These are phyloP conservation scores for Fusarium avenaceum DNA, from an alignment of 2,329 filamentous ascomycete genomes.

Conservation along the genomic window DNA sequence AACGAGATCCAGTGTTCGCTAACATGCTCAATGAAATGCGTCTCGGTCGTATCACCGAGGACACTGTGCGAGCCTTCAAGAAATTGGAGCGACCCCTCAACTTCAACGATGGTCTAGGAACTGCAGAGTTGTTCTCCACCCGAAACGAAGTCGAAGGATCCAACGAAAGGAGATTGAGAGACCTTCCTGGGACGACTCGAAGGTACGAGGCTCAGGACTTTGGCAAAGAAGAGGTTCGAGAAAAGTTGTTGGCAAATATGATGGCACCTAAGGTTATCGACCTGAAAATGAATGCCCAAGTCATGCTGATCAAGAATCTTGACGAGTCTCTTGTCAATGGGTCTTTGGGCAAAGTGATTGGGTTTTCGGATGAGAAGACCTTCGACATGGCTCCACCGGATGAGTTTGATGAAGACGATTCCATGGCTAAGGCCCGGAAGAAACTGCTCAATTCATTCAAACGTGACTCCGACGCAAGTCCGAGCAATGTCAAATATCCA, in stretches of 20 bases:
- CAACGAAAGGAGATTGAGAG: constrained; percentile 80
- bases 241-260: constrained; percentile 87
- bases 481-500: constrained; percentile 75
- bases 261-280: constrained; percentile 88
- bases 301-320: constrained; percentile 99
- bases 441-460: constrained; percentile 67
- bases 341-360: constrained; percentile 84
- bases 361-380: constrained; percentile 57
- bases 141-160: constrained; percentile 89
- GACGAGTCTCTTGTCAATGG: constrained; percentile 95
- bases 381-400: constrained; percentile 58
- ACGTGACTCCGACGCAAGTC: constrained; percentile 58
- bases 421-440: constrained; percentile 64
- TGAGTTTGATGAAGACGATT: constrained; percentile 57
- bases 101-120: constrained; percentile 77
- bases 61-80: constrained; percentile 82
- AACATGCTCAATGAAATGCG: constrained; percentile 98
- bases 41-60: constrained; percentile 81
- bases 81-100: constrained; percentile 77
- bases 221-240: constrained; percentile 78
- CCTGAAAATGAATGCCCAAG: constrained; percentile 92
- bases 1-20: constrained; percentile 90
- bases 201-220: constrained; percentile 81
- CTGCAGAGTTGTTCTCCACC: constrained; percentile 92
- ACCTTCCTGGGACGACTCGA: constrained; percentile 75